Percentiles rank a stretch among this genome's conserved stretches.
These are phyloP conservation scores for Sporothrix phasma DNA, from an alignment of 2,329 filamentous ascomycete species.

Conservation along the genomic window DNA sequence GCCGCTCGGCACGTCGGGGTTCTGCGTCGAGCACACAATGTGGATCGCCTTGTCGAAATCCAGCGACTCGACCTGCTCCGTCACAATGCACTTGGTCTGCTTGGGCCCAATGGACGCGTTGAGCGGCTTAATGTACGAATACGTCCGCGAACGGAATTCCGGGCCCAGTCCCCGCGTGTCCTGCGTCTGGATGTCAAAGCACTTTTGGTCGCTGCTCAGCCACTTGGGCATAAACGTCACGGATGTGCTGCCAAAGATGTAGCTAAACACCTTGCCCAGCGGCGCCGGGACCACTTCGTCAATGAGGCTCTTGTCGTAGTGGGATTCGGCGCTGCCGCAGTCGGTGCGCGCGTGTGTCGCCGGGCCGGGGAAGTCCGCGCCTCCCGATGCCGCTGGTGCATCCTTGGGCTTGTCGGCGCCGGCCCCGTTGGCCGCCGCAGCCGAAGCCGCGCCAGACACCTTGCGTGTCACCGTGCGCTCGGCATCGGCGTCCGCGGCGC, in stretches of 20 bases:
- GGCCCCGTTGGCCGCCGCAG: constrained; percentile 33
- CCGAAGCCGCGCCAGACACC: constrained; percentile 45
- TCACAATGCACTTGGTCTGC: constrained; percentile 89
- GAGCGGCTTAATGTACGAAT: constrained; percentile 86
- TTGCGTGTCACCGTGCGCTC: constrained; percentile 58
- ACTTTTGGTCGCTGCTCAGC: constrained; percentile 79
- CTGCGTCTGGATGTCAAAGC: constrained; percentile 74
- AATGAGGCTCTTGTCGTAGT: constrained; percentile 76
- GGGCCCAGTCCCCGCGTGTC: constrained; percentile 69
- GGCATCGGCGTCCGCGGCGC: constrained; percentile 41
- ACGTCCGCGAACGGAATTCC: constrained; percentile 65
- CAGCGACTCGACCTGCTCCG: constrained; percentile 70
- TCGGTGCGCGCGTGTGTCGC: constrained; percentile 72
- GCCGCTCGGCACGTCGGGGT: constrained; percentile 88
- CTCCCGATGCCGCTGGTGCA: constrained; percentile 17
- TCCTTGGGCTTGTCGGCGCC: constrained; percentile 42
- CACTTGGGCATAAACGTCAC: constrained; percentile 77
- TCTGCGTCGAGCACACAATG: constrained; percentile 75
- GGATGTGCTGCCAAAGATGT: constrained; percentile 77
- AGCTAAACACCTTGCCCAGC: constrained; percentile 78
- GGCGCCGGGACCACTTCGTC: constrained; percentile 83
- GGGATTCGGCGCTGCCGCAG: constrained; percentile 65
- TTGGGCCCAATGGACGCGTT: constrained; percentile 76
- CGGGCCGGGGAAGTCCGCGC: constrained; percentile 71
- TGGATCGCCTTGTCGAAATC: constrained; percentile 83